Base-by-base conservation (phyloP, 495 filamentous ascomycete species). In the Daldinia loculata region DNA sequence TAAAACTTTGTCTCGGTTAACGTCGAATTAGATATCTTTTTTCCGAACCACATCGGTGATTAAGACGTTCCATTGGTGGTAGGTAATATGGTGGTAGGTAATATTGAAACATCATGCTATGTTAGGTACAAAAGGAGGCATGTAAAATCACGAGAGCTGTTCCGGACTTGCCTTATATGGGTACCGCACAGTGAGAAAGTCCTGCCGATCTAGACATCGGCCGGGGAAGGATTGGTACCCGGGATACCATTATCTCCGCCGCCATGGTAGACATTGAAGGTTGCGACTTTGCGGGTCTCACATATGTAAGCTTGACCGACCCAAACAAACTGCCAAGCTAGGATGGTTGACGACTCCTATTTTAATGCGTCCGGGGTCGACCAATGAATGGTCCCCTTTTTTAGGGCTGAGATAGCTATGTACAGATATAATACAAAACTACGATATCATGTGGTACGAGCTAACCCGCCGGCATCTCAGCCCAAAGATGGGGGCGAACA, bases 251-350 rank as follows among this genome's bases (percentile, higher is more conserved):
- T 52, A 29, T 55, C 64, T 67, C 56, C 53, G 34, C 34, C 29
- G 52, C 41, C 43, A 32, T 69, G 66, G 59, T 34, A 68, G 32
- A 50, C 39, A 48, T 56, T 32, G 61, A 62, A 57, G 34, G 6
- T 22, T 51, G 48, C 27, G 62, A 36, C 32, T 9, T 50, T 26
- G 29, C 36, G 30, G 24, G 19, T 72, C 69, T 61, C 55, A 67
- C 69, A 59, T 72, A n/a, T n/a, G n/a, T n/a, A 51, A 72, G 63
- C 58, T 22, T 72, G 53, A 63, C 69, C 69, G 63, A 66, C 69
- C 50, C 24, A 24, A 19, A 27, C 11, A 24, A 27, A 11, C 11
- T 11, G 38, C 45, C 19, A 57, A 30, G 27, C 4, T 39, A 39
- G 41, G 45, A 29, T 45, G 41, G 41, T 45, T 34, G 27, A 50